A percentile compares a stretch with the other conserved stretches of the same genome.
These are phyloP conservation scores for Coemansia sp. DNA, from an alignment of 192 early-diverging fungal genomes.

Conservation along the genomic window DNA sequence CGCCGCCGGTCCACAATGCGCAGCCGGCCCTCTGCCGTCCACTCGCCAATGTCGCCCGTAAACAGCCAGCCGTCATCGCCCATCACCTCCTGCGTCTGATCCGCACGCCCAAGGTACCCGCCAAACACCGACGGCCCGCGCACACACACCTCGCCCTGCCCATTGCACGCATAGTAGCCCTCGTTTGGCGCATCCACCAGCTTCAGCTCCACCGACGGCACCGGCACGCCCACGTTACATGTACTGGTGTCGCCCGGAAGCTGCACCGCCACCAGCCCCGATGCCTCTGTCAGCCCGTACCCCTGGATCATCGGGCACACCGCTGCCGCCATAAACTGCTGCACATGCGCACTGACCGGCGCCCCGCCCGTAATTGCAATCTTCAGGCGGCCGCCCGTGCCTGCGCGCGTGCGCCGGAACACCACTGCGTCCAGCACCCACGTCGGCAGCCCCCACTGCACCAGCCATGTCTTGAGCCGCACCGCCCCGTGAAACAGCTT, in stretches of 20 bases:
- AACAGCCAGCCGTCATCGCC: constrained; percentile 81
- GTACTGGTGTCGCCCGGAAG: constrained; percentile 59
- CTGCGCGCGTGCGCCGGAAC: constrained; percentile 77
- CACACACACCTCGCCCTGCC: constrained; percentile 79
- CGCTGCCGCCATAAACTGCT: constrained; percentile 73
- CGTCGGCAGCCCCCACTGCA: constrained; percentile 64
- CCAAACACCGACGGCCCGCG: constrained; percentile 77
- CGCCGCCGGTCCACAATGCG: constrained; percentile 88
- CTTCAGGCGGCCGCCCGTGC: constrained; percentile 82
- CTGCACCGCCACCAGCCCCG: constrained; percentile 70
- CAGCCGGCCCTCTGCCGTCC: constrained; percentile 72
- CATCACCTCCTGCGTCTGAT: constrained; percentile 63
- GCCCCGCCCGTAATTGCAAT: constrained; percentile 86
- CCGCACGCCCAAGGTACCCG: constrained; percentile 77
- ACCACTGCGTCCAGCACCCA: constrained; percentile 70
- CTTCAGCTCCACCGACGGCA: constrained; percentile 74
- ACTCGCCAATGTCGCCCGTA: constrained; percentile 90
- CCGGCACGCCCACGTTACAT: constrained; percentile 71
- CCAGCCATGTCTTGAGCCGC: constrained; percentile 62
- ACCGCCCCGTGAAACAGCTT: constrained; percentile 74
- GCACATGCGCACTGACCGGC: constrained; percentile 79
- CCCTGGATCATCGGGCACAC: constrained; percentile 85
- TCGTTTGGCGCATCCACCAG: constrained; percentile 71
- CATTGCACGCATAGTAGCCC: constrained; percentile 62
- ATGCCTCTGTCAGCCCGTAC: constrained; percentile 84